Evolutionary conservation across 2,329 filamentous ascomycete species (phyloP), one percentile per base, ranked within the genome.

Genomic region (Rachicladosporium sp.): DNA sequence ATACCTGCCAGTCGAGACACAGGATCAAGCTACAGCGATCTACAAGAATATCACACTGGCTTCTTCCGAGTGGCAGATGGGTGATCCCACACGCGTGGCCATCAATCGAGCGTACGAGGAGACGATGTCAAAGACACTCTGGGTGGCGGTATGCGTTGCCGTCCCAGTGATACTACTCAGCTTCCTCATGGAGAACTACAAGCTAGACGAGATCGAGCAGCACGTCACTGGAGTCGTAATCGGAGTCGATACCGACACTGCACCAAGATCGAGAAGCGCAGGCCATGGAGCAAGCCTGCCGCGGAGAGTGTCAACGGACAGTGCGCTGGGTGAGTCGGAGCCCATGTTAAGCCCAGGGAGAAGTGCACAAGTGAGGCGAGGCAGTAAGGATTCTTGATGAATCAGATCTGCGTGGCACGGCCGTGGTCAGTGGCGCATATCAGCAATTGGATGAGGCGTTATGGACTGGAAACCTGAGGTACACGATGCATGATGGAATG

Each of bases 21-120:
- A 62, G 34, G 55, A 60, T 9, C 58, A 68, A 13, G 69, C 68
- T 2, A 49, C 53, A 0, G 57, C 56, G 6, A 76, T 78, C 27
- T 77, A 71, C 46, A 62, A 67, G 4, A 68, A 65, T 45, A 63
- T 76, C 21, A 63, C 59, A 1, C 56, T 65, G 0, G 70, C 72
- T 7, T 56, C 60, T 6, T 57, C 65, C 42, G 70, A 68, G 1
- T 81, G 76, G 45, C 61, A 67, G 0, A 66, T 70, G 60, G 76
- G 76, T 6, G 71, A 66, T 4, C 66, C 69, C 0, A 73, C 70
- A 12, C 62, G 77, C 29, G 56, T 65, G 9, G 78, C 77, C 1
- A 80, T 82, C 52, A 74, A 76, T 43, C 65, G 65, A 29, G 71
- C 76, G 1, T 82, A 82, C 47, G 71, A 78, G 52, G 74, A 80